Evolutionary conservation across 768 basidiomycete species (phyloP), one percentile per base, ranked within the genome.

Genomic region (Boletellus ananiceps): DNA sequence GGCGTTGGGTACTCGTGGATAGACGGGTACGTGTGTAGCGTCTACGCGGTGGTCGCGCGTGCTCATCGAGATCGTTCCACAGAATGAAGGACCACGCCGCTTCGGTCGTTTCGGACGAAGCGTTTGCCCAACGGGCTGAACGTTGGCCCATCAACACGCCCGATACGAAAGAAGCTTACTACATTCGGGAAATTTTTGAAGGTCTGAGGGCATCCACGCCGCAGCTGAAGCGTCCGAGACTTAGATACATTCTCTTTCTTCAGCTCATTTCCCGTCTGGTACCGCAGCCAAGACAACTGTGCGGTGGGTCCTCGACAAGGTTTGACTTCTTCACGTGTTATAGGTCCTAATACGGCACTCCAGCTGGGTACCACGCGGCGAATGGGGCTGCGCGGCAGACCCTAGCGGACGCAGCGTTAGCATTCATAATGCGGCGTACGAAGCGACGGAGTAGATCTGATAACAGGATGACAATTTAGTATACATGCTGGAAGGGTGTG

Each of bases 1-100:
- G 96, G 96, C 46, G 93, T 96, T 47, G 94, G 95, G 29, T 97
- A 96, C 71, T 94, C 93, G 29, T 97, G 95, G 94, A 98, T 98
- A 62, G 94, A 98, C 61, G 92, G 93, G 88, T 88, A 60, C 37
- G 78, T 60, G n/a, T 33, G 13, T 21, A 42, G 31, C 44, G 16
- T 18, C 34, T 8, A 27, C 38, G 45, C 33, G 4, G 2, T 5
- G 2, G 23, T 36, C 11, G 15, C 25, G 15, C 27, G 16, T 14
- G 25, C 56, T 29, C 2, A 38, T 27, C 45, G 23, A 51, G 38
- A 32, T 42, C 40, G 18, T 27, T 16, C 9, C 18, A 52, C 61
- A 92, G 93, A 39, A 89, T 99, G 51, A 99, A 99, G 73, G 86
- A 84, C 49, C 83, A 95, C 60, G 88, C 95, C 11, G 85, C 75